Evolutionary conservation across 768 basidiomycete genomes (phyloP), one percentile per base, ranked within the genome.

Genomic region (Tricholoma sp.): DNA sequence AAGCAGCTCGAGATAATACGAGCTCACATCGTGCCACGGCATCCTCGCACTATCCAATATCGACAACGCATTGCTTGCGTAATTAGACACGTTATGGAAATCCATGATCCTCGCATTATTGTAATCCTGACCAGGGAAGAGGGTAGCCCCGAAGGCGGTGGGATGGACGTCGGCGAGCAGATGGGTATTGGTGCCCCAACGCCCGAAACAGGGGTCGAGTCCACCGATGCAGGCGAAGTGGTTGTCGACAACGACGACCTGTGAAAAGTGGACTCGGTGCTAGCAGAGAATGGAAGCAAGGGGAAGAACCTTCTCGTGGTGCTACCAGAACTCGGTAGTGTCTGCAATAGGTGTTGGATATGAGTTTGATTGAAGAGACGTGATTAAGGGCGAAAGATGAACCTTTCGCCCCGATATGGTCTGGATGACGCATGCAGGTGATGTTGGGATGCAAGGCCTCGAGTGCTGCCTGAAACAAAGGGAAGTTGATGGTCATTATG

Each of bases 101-200:
- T 96, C 94, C 70, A 84, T 77, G 31, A 89, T 75, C 8, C 94
- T 83, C 1, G 93, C 92, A 58, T 98, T 92, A 69, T 97, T 95
- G 73, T 89, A 96, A 66, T 95, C 94, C 70, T 97, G 80, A 1
- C 96, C 96, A 0, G 96, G 91, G 77, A 96, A 98, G 24, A 98
- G 77, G 1, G 91, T 92, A 52, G 78, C 79, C 18, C 72, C 71
- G 66, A 94, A 94, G 63, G 94, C 79, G 2, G 92, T 92, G 0
- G 93, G 94, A 67, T 98, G 94, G 2, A 84, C 91, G 65, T 99
- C 96, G 3, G 94, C 89, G 37, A 98, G 80, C 0, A 94, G 94
- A 68, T 94, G 90, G 39, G 76, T 88, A 66, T 91, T 84, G 0
- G 90, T 92, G 72, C 98, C 97, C 95, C 96, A 99, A n/a, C 97